Percentiles rank a stretch among this genome's conserved stretches.
Conservation (phyloP, 192 early-diverging fungal genomes). For the Coemansia sp. region DNA sequence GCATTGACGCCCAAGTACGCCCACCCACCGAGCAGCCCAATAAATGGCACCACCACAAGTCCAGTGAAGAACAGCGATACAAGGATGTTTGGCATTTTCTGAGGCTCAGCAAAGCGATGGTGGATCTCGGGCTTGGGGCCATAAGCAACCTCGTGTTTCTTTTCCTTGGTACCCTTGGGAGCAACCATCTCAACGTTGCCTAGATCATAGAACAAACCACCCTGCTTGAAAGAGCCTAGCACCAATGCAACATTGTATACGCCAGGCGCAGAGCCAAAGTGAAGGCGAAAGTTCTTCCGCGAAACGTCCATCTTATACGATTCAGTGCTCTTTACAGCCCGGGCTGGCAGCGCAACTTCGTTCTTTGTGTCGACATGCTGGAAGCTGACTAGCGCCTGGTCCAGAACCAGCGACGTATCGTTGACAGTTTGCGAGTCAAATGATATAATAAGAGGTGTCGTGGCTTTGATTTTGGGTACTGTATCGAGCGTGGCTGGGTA, state of each 20-base stretch:
- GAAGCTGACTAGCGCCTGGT: slow-evolving; percentile 46
- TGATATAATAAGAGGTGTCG: slow-evolving; percentile 31
- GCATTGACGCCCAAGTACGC: slow-evolving; percentile 39
- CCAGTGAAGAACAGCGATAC: slow-evolving; percentile 38
- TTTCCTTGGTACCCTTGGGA: slow-evolving; percentile 1
- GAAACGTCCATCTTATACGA: slow-evolving; percentile 30
- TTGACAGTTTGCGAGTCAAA: slow-evolving; percentile 14
- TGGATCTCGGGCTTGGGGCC: slow-evolving; percentile 35
- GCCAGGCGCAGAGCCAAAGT: slow-evolving; percentile 22
- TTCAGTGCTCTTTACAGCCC: slow-evolving; percentile 10
- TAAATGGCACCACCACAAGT: slow-evolving; percentile 23
- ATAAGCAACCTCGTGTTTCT: background rate
- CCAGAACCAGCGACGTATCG: slow-evolving; percentile 16
- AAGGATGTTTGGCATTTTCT: slow-evolving; percentile 34
- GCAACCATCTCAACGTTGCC: slow-evolving; percentile 30
- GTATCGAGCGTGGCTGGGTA: slow-evolving; percentile 14
- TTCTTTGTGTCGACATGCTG: slow-evolving; percentile 25
- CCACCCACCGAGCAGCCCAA: slow-evolving; percentile 30
- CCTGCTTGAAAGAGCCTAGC: slow-evolving; percentile 34
- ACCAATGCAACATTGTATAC: slow-evolving; percentile 33
- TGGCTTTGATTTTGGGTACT: slow-evolving; percentile 22
- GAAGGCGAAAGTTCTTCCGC: slow-evolving; percentile 36
- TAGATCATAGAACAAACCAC: slow-evolving; percentile 33
- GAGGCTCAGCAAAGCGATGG: slow-evolving; percentile 46
- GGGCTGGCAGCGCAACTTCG: slow-evolving; percentile 30